These are phyloP conservation scores for Meira miltonrushii DNA, from an alignment of 1,284 basidiomycete species.

Conservation along the genomic window DNA sequence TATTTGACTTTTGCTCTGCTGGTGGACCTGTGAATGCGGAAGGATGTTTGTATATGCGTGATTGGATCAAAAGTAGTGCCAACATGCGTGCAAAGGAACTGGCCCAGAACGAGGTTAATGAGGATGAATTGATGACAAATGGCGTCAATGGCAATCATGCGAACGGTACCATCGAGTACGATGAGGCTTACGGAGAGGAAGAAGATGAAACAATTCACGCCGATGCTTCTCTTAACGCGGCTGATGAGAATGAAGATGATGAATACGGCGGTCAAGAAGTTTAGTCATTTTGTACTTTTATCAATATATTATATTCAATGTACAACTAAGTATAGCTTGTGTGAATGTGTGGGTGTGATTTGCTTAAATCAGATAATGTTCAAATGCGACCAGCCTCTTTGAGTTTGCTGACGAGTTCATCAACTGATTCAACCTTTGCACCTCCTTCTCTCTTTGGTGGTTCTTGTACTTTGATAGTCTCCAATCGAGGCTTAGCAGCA, in stretches of 20 bases:
- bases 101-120: background rate
- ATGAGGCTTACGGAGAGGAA: background rate
- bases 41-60: constrained; percentile 37
- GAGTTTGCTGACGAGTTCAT: constrained; percentile 82
- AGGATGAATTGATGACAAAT: background rate
- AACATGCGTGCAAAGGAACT: background rate
- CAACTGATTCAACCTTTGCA: constrained; percentile 79
- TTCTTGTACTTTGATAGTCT: constrained; percentile 84
- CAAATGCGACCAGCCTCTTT: constrained; percentile 76
- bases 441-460: constrained; percentile 88
- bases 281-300: background rate
- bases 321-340: background rate
- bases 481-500: constrained; percentile 67
- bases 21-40: constrained; percentile 42
- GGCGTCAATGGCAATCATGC: background rate
- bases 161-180: background rate
- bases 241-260: constrained; percentile 2
- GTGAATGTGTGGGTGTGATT: background rate
- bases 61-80: constrained; percentile 15
- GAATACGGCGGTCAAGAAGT: background rate
- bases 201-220: background rate
- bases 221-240: background rate
- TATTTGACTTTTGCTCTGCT: constrained; percentile 43
- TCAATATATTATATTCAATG: background rate
- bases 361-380: constrained; percentile 6